Evolutionary conservation across 805 yeast species (phyloP), one percentile per base, ranked within the genome.

Genomic region (Pichia ethanolica): DNA sequence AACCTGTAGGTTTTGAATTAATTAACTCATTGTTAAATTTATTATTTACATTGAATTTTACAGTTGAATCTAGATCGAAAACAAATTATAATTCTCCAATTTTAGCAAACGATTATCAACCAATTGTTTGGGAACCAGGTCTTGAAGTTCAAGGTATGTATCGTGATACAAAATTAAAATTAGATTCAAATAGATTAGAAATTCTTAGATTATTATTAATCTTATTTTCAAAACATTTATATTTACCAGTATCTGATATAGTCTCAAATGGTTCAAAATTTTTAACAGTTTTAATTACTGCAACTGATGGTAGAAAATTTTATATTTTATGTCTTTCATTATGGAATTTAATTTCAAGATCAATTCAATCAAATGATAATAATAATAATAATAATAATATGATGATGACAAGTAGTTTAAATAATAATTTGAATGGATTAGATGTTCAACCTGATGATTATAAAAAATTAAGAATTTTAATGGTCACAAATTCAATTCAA

Each of bases 71-170:
- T 8, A 7, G 40, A 7, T 39, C 12, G 42, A 47, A 32, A 27
- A 34, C 49, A 5, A 45, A 50, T 3, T 26, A 43, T 25, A 50
- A 40, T 4, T 11, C 13, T 25, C 26, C 43, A 20, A 13, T 26
- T 26, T 44, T 44, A 25, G 49, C 61, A 26, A 64, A 65, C 32
- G 65, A 67, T 7, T 55, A 62, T 5, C 73, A 73, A 27, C 67
- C 65, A 45, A 54, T 69, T 7, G 70, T 84, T 1, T 89, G 97
- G 96, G 95, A 86, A 57, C 79, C 85, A 4, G 97, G 96, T 6
- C 73, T 89, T 34, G 90, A 88, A 3, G 62, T 69, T 4, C 58
- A 64, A 3, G 64, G 53, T 5, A 47, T 46, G 7, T 57, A 50
- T 40, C 44, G 56, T 36, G 58, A 47, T 35, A 78, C 70, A 42